Base-by-base conservation (phyloP, 176 grass and related monocot genomes). In the Eleusine indica region DNA sequence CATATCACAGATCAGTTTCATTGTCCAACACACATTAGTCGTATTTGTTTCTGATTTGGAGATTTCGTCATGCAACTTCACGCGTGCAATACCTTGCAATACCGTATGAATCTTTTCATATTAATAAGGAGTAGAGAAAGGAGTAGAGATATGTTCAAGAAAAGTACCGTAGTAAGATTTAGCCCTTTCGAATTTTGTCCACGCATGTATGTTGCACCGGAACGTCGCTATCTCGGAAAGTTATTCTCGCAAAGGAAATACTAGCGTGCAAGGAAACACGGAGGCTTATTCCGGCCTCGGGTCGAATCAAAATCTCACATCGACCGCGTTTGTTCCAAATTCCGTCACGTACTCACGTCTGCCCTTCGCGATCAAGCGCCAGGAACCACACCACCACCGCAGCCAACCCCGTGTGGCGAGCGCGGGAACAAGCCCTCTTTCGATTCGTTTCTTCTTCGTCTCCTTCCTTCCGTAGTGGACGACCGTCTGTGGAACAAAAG, bases 241-340 rank as follows among this genome's bases (percentile, higher is more conserved):
- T 37, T 72, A 73, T 74, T 81, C 70, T 68, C 11, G 0, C 49
- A 8, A 6, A 47, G 21, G 18, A 68, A 28, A 52, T 6, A 18
- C 16, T 65, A 18, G 74, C 74, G 66, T 85, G 83, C 66, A 85
- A 57, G 16, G 16, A 57, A 19, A 57, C 53, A 17, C 17, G 2
- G 53, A 57, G 18, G 1, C 53, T 4, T 9, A 28, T 19, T 22
- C 48, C 7, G 7, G 4, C 19, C 14, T 7, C 16, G 9, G 17
- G 21, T 18, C 78, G 72, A 77, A 87, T 63, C 86, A 35, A 82
- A 58, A 75, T 37, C 63, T 70, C 51, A 22, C 73, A 17, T 82
- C 65, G 14, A 51, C 52, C 39, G 25, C 18, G 11, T 60, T 44
- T 62, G 17, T 40, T 74, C 58, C 4, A 14, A 69, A 78, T 63